Base-by-base conservation (phyloP, 352 stramenopile genomes). In the Phytophthora tentaculata region DNA sequence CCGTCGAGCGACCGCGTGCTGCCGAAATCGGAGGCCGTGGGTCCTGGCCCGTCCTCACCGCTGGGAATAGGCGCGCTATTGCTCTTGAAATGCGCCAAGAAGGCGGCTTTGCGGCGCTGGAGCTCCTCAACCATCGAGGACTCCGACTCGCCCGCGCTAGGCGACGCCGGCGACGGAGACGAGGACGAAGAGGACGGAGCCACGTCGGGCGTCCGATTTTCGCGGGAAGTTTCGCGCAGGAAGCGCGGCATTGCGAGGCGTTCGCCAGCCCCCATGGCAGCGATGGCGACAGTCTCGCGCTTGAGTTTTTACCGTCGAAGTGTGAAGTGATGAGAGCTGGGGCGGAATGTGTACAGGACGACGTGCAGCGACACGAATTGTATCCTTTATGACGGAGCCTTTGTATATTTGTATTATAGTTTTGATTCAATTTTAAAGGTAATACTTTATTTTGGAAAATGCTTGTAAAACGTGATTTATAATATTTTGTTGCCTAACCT, bases 31-130 rank as follows among this genome's bases (percentile, higher is more conserved):
- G 66, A 35, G 2, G 65, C 50, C 9, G 57, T 62, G 16, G 54
- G 26, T 24, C 39, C 35, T 35, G 50, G 26, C 6, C 57, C 57
- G 29, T 61, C 61, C 7, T 78, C 76, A 10, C 49, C 32, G 23
- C 23, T 55, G 17, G 47, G n/a, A 1, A 55, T 23, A 6, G 47
- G 41, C 8, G 47, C 24, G 62, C 64, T 60, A 35, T 56, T 52
- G 67, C 73, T 71, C 56, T 76, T 74, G 52, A 88, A 88, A 50
- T 85, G 79, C 55, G 79, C 61, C 43, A 84, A 41, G 49, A 88
- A 83, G 13, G 80, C 77, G 41, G 77, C 51, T 56, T 88, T 88
- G 47, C 79, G 77, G 45, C 74, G 53, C 64, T 83, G 71, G 22
- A 87, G 51, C 61, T 79, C 71, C 45, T 70, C 76, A 9, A 73